Evolutionary conservation across 2,329 filamentous ascomycete species (phyloP), one percentile per base, ranked within the genome.

Genomic region (Penicillium crustosum): DNA sequence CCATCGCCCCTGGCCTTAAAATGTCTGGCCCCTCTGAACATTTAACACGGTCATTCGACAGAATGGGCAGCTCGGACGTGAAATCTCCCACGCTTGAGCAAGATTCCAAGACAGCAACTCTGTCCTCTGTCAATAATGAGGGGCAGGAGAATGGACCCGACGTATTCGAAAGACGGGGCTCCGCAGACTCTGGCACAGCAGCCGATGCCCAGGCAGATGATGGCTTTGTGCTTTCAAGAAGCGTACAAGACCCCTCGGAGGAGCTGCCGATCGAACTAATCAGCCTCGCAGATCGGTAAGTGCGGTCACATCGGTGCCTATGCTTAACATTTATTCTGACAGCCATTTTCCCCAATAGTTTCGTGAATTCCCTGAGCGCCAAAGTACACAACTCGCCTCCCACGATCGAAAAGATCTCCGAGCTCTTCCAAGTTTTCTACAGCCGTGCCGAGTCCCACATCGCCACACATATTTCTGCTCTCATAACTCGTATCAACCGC

Each of bases 351-450:
- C 10, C 31, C 27, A 39, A 45, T 69, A 94, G 91, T 70, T 99
- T 99, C 72, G 88, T 97, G 69, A 91, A 96, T 61, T 93, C 91
- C 7, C 79, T 99, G 27, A 89, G 87, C 48, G 91, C 91, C 66
- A 96, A 90, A 79, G 88, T 95, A 33, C 90, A 97, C 69, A 85
- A 90, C 2, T 87, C 86, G 6, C 94, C 94, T 6, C 88, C 94
- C 0, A 90, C 85, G 45, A 89, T 95, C 69, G 91, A 96, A 48
- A 88, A 85, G 61, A 82, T 97, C 17, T 89, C 92, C 9, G 83
- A 85, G n/a, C 82, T 94, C 53, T 97, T 97, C 72, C 94, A 99
- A 75, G 91, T 96, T 57, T 99, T 97, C 74, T 99, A 99, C 72
- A 79, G 83, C 42, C 84, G 87, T 56, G 91, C 93, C 23, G 89